Base-by-base conservation (phyloP, 1,284 basidiomycete species). In the Cutaneotrichosporon cyanovorans region DNA sequence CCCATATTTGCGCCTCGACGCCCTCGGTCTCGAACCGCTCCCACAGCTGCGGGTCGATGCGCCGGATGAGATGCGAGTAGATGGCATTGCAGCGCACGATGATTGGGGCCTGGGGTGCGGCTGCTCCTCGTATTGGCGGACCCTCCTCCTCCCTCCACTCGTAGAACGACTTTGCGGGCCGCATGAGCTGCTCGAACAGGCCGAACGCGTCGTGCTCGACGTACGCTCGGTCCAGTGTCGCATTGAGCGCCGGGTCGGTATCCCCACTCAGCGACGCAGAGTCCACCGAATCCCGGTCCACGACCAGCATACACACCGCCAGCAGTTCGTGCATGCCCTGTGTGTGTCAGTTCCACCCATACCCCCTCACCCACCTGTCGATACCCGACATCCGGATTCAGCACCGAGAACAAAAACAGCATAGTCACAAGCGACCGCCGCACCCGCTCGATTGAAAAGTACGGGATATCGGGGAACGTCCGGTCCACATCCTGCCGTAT, bases 261-360 rank as follows among this genome's bases (percentile, higher is more conserved):
- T 15, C 15, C 16, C 33, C 35, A 2, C 35, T 18, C 2, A 35
- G 34, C 3, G 43, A 35, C 2, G 36, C 31, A n/a, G 43, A 41
- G 15, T 36, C 22, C 15, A 86, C 65, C 1, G 88, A 84, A 71
- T 96, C 91, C 57, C 79, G 83, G 64, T 92, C 85, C 44, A 88
- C 76, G 2, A 83, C 82, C 62, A 84, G 80, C 57, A 87, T 84
- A 25, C 93, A 68, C 0, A 87, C 84, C 1, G 89, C 91, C 7
- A 93, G 77, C 5, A 95, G 74, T 65, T 96, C 91, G 65, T 96
- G 91, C 91, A 96, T 95, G 40, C 91, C 91, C 77, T 93, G 11
- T n/a, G n/a, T 18, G 38, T 54, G 37, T 55, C 50, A 38, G 16
- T 25, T 15, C 9, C 6, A 21, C 1, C 11, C 2, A 19, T 25